Conservation (phyloP, 768 basidiomycete species). For the Tulasnella sp. region DNA sequence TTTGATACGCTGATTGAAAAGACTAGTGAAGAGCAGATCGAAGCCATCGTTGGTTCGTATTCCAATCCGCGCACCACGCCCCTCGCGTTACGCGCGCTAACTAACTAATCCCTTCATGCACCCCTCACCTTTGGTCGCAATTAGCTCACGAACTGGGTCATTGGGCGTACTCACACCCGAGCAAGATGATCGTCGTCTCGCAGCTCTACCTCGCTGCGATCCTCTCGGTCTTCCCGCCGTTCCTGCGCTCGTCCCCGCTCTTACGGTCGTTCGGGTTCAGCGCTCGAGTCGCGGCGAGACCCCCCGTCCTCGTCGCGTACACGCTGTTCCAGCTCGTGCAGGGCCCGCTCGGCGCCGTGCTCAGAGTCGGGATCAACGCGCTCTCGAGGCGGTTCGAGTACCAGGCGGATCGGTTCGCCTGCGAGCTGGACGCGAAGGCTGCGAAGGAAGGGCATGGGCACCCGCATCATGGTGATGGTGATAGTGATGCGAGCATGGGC, state of each 20-base stretch:
- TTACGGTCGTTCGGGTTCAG: conserved; percentile 80
- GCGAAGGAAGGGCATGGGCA: conserved; percentile 36
- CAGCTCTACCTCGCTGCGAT: conserved; percentile 87
- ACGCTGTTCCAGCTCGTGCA: conserved; percentile 87
- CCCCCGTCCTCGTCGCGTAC: conserved; percentile 82
- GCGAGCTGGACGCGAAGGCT: conserved; percentile 55
- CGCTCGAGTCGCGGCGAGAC: conserved; percentile 54
- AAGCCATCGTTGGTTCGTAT: conserved; percentile 72
- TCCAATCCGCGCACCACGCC: conserved; percentile 33
- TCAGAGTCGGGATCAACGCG: conserved; percentile 74
- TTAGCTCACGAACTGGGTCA: conserved; percentile 95
- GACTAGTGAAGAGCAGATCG: conserved; percentile 85
- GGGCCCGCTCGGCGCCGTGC: conserved; percentile 70
- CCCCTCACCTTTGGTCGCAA: conserved; percentile 22
- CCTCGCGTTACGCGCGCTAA: neutral
- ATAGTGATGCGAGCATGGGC: conserved; percentile 58
- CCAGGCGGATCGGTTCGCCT: conserved; percentile 86
- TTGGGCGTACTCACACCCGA: conserved; percentile 90
- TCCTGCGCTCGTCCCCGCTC: conserved; percentile 74
- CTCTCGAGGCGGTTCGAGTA: conserved; percentile 86
- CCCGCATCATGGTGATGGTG: conserved; percentile 33
- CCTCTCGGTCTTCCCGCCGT: conserved; percentile 81
- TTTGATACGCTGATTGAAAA: conserved; percentile 96
- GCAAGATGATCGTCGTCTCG: conserved; percentile 79
- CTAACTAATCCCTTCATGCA: too few relatives aligned